These are phyloP conservation scores for Thraustochytrium sp. DNA, from an alignment of 352 stramenopile genomes.

Conservation along the genomic window DNA sequence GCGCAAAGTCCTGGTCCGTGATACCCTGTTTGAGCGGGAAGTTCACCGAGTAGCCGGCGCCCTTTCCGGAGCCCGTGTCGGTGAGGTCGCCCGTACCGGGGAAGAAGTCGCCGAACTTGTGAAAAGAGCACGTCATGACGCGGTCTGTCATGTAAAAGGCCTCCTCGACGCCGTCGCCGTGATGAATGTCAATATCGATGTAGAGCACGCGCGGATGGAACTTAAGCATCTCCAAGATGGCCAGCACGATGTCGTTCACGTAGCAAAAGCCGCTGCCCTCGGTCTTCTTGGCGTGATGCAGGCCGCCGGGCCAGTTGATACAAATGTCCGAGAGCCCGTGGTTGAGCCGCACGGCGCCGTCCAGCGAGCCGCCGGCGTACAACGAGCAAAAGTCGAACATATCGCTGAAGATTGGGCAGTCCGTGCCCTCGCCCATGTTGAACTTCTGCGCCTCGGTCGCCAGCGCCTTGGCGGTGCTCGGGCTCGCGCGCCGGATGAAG, in stretches of 20 bases:
- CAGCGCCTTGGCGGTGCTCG: slow-evolving; percentile 66
- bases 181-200: slow-evolving; percentile 99
- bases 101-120: slow-evolving; percentile 99
- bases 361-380: slow-evolving; percentile 90
- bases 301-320: slow-evolving; percentile 95
- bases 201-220: slow-evolving; percentile 95
- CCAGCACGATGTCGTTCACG: slow-evolving; percentile 97
- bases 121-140: slow-evolving; percentile 98
- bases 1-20: slow-evolving; percentile 86
- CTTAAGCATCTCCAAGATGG: slow-evolving; percentile 97
- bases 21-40: slow-evolving; percentile 92
- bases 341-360: slow-evolving; percentile 93
- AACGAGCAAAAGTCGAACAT: slow-evolving; percentile 97
- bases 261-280: slow-evolving; percentile 93
- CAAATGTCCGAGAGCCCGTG: slow-evolving; percentile 88
- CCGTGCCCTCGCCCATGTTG: slow-evolving; percentile 89
- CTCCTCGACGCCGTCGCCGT: slow-evolving; percentile 96
- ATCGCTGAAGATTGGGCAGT: slow-evolving; percentile 98
- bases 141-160: slow-evolving; percentile 92
- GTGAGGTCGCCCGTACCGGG: slow-evolving; percentile 87
- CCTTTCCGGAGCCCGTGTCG: slow-evolving; percentile 83
- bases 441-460: slow-evolving; percentile 54
- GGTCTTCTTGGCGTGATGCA: slow-evolving; percentile 97
- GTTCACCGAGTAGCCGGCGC: slow-evolving; percentile 93
- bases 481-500: slow-evolving; percentile 89